Percentiles rank a stretch among this genome's conserved stretches.
phyloP scores from a whole-genome alignment of 441 rosid species.

The Eutrema salsugineum region DNA sequence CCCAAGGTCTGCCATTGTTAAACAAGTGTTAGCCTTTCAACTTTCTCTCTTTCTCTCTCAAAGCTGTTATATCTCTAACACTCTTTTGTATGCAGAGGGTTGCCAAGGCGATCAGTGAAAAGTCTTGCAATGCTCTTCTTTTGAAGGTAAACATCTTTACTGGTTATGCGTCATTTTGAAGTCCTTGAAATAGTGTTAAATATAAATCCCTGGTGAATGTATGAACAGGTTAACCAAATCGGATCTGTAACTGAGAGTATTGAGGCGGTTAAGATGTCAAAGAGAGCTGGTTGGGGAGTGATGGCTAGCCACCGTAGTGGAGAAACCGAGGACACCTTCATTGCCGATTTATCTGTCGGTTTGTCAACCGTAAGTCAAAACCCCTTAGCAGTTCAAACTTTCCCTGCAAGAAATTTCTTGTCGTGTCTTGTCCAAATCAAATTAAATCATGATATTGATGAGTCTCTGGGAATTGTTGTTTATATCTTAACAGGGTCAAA shows the following conservation, averaged over 20 bases:
- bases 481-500: conserved; percentile 69
- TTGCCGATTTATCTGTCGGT: conserved; percentile 92
- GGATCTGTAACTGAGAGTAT: conserved; percentile 96
- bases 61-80: background rate
- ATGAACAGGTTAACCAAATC: conserved; percentile 82
- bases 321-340: conserved; percentile 97
- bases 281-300: conserved; percentile 95
- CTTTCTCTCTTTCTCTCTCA: background rate
- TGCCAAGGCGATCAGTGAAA: conserved; percentile 80
- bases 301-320: conserved; percentile 99
- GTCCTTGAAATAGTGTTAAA: background rate
- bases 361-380: conserved; percentile 71
- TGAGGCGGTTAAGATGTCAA: conserved; percentile 95
- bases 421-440: background rate
- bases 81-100: conserved; percentile 61
- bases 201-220: background rate
- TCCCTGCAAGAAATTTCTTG: no score
- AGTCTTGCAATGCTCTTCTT: conserved; percentile 93
- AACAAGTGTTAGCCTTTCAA: background rate
- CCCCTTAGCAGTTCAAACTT: background rate
- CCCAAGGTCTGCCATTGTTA: conserved; percentile 60
- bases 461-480: background rate
- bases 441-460: background rate
- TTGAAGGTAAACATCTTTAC: conserved; percentile 55
- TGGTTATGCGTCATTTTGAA: background rate